Conservation (phyloP, 2,329 filamentous ascomycete species). For the Diaporthe citriasiana region DNA sequence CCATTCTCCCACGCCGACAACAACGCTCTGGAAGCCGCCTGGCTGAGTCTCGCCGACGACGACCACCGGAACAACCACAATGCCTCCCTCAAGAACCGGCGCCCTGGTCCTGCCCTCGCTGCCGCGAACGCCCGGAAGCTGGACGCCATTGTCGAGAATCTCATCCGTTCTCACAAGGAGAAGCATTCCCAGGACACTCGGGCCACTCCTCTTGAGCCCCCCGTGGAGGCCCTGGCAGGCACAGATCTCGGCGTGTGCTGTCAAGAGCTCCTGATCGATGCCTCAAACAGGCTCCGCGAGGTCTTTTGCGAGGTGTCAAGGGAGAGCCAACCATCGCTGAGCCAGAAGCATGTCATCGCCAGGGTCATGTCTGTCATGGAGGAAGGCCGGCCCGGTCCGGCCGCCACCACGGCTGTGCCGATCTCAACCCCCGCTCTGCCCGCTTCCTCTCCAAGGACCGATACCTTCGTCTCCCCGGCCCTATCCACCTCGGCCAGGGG, state of each 20-base stretch:
- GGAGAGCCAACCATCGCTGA: conserved; percentile 55
- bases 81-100: conserved; percentile 52
- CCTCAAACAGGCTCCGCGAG: conserved; percentile 61
- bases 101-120: conserved; percentile 52
- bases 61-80: conserved; percentile 64
- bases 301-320: conserved; percentile 66
- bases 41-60: conserved; percentile 72
- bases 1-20: conserved; percentile 88
- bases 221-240: conserved; percentile 50
- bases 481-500: conserved; percentile 40
- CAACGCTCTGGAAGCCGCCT: conserved; percentile 82
- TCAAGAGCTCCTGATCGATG: conserved; percentile 61
- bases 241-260: conserved; percentile 61
- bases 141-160: conserved; percentile 56
- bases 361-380: conserved; percentile 57
- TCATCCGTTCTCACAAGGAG: conserved; percentile 62
- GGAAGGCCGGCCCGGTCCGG: conserved; percentile 33
- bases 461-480: conserved; percentile 36
- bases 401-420: conserved; percentile 15
- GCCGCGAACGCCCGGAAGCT: conserved; percentile 55
- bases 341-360: conserved; percentile 60
- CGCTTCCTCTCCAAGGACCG: conserved; percentile 34
- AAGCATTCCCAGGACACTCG: conserved; percentile 59
- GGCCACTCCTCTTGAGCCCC: conserved; percentile 47
- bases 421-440: conserved; percentile 7